Evolutionary conservation across 2,329 filamentous ascomycete species (phyloP).

Genomic region (Fusarium agapanthi): DNA sequence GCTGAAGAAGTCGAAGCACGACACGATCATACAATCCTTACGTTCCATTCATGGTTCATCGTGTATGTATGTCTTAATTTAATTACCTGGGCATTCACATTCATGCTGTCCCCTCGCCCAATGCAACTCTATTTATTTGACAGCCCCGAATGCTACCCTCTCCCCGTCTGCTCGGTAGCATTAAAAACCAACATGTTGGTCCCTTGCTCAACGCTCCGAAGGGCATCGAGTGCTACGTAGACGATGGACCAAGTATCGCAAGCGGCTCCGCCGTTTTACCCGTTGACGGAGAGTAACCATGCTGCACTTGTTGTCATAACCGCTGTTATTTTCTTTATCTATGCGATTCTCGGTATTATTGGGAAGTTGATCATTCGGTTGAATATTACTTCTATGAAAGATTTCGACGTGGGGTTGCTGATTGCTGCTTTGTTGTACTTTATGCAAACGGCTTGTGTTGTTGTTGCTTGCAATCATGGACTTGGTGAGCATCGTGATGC

Average conservation of each 20-base stretch:
- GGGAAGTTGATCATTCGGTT: conserved; percentile 37
- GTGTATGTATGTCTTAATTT: neutral
- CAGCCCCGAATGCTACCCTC: conserved; percentile 4
- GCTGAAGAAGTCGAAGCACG: neutral
- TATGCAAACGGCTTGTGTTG: conserved; percentile 31
- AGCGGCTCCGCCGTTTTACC: conserved; percentile 35
- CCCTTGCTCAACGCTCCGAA: neutral
- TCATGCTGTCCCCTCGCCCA: neutral
- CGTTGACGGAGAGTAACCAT: conserved; percentile 32
- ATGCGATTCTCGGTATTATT: conserved; percentile 31
- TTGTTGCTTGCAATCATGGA: conserved; percentile 26
- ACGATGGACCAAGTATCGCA: conserved; percentile 15
- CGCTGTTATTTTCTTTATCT: conserved; percentile 31
- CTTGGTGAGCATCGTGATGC: conserved; percentile 21
- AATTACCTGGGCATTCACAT: neutral
- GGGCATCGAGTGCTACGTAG: neutral
- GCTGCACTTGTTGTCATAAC: conserved; percentile 36
- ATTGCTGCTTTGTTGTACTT: conserved; percentile 18
- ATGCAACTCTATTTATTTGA: neutral
- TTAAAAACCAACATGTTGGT: neutral
- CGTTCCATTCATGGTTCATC: neutral
- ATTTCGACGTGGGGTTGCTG: conserved; percentile 28
- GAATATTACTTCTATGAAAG: conserved; percentile 37
- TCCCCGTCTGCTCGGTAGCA: neutral
- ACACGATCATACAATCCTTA: neutral